phyloP scores from a whole-genome alignment of 768 basidiomycete species.

The Hericium rajendrae region DNA sequence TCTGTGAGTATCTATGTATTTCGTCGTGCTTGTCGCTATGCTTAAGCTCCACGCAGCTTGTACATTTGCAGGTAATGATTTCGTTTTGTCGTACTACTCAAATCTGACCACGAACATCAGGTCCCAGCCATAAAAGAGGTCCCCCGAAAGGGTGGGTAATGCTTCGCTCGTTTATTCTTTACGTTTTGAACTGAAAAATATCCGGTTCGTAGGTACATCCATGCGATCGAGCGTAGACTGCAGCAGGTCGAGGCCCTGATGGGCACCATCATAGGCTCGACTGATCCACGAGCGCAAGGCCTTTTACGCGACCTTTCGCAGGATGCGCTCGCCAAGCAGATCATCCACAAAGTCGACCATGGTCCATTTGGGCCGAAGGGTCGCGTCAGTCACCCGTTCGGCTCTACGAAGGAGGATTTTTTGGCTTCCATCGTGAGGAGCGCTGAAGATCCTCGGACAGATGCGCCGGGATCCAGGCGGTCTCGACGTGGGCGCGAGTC shows the following conservation, averaged over 20 bases:
- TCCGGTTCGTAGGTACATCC: slow-evolving; percentile 25
- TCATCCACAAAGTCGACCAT: slow-evolving; percentile 28
- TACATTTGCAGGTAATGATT: slow-evolving; percentile 17
- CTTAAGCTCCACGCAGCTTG: slow-evolving; percentile 13
- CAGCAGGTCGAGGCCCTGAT: slow-evolving; percentile 36
- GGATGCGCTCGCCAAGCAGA: slow-evolving; percentile 29
- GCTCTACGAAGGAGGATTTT: slow-evolving; percentile 23
- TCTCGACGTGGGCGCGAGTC: background rate
- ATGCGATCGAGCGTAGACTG: slow-evolving; percentile 31
- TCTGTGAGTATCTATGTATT: slow-evolving; percentile 13
- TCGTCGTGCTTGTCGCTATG: background rate
- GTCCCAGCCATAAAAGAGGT: slow-evolving; percentile 23
- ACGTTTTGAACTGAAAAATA: background rate
- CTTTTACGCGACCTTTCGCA: slow-evolving; percentile 25
- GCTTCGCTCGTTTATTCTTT: background rate
- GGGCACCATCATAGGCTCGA: slow-evolving; percentile 29
- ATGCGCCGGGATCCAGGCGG: slow-evolving; percentile 3
- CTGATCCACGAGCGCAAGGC: slow-evolving; percentile 29
- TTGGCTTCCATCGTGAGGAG: slow-evolving; percentile 19
- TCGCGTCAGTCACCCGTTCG: slow-evolving; percentile 19
- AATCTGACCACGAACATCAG: slow-evolving; percentile 1
- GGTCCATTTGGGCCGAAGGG: slow-evolving; percentile 27
- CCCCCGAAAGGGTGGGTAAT: slow-evolving; percentile 23
- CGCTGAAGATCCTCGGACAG: slow-evolving; percentile 10
- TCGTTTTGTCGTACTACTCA: background rate